phyloP scores from a whole-genome alignment of 108 stramenopile genomes.

The Mediolabrus comicus region DNA sequence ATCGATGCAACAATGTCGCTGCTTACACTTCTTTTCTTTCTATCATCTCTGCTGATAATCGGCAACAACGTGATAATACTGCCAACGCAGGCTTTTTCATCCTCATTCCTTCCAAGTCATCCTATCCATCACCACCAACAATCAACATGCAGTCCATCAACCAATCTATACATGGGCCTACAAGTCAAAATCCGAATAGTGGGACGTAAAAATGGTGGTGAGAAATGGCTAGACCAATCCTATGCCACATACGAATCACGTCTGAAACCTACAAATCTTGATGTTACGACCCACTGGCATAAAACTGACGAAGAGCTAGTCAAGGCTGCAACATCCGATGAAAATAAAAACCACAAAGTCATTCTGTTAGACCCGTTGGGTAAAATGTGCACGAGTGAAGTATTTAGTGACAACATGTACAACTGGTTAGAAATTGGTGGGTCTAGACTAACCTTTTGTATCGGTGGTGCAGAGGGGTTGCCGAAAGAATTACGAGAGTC shows the following conservation, averaged over 20 bases:
- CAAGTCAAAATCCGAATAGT: constrained; percentile 83
- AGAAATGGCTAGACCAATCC: constrained; percentile 75
- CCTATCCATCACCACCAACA: background rate
- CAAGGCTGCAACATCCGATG: constrained; percentile 56
- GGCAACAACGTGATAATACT: background rate
- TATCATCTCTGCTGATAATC: background rate
- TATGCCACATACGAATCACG: constrained; percentile 75
- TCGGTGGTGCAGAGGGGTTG: constrained; percentile 91
- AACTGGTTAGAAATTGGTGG: constrained; percentile 87
- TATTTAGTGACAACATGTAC: constrained; percentile 74
- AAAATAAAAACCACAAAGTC: constrained; percentile 62
- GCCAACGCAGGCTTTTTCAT: background rate
- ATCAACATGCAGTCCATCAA: background rate
- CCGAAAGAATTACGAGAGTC: constrained; percentile 64
- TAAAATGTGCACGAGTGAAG: constrained; percentile 67
- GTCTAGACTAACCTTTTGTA: constrained; percentile 83
- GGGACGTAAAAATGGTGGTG: constrained; percentile 66
- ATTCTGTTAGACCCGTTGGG: constrained; percentile 75
- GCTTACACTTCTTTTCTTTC: too few species aligned
- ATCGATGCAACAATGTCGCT: too few species aligned
- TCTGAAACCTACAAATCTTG: constrained; percentile 55
- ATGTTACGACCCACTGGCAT: constrained; percentile 84
- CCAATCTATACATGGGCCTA: constrained; percentile 45
- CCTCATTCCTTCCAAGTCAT: background rate
- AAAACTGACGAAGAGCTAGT: constrained; percentile 87